These are phyloP conservation scores for Solioccasus polychromus DNA, from an alignment of 768 basidiomycete genomes.

Conservation along the genomic window DNA sequence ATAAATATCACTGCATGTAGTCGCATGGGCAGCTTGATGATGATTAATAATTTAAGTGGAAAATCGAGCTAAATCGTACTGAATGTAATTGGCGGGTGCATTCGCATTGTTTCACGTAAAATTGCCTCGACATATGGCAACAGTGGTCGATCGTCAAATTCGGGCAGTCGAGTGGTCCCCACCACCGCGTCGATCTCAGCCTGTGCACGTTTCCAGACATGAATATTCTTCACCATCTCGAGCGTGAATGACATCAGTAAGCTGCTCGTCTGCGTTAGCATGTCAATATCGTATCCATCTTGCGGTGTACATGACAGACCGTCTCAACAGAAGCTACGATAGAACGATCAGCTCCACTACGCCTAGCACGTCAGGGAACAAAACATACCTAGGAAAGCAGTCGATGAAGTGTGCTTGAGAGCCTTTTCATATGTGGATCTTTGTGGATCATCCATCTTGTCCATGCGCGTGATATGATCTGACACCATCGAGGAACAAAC, in stretches of 20 bases:
- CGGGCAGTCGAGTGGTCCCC: constrained; percentile 1
- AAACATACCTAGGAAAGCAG: background rate
- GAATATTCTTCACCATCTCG: constrained; percentile 10
- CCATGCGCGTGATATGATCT: background rate
- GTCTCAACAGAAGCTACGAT: background rate
- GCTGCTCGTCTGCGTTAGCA: background rate
- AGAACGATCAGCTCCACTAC: too few species aligned
- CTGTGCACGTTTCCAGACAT: constrained; percentile 12
- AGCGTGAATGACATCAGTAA: constrained; percentile 4
- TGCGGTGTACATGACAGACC: background rate
- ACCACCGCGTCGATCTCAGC: constrained; percentile 6
- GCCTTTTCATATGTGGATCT: background rate
- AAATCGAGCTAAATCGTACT: background rate
- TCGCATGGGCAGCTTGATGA: constrained; percentile 11
- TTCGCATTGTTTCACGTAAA: constrained; percentile 17
- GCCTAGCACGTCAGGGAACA: background rate
- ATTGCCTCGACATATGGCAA: constrained; percentile 12
- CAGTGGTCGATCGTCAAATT: constrained; percentile 2
- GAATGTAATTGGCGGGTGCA: constrained; percentile 11
- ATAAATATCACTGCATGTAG: constrained; percentile 38
- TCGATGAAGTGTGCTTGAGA: background rate
- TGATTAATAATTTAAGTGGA: background rate
- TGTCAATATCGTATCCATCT: background rate
- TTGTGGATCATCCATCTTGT: background rate
- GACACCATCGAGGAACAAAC: background rate